A percentile compares a stretch with the other conserved stretches of the same genome.
These are phyloP conservation scores for Sclerotinia minor DNA, from an alignment of 2,329 filamentous ascomycete species.

Conservation along the genomic window DNA sequence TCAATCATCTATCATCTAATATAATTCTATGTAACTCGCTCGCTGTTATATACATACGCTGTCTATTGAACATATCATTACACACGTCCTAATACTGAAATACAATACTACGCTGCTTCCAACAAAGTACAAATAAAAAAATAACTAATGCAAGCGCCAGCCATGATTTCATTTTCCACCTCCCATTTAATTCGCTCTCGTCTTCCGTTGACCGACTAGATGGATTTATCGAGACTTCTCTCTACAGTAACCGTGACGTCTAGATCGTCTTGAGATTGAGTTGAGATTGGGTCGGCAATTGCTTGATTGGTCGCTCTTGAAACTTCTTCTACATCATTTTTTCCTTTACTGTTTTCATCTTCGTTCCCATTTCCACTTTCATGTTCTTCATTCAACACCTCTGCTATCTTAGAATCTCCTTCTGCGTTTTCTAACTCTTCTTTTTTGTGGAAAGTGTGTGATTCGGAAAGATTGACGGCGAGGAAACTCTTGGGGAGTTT, in stretches of 20 bases:
- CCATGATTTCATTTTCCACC: not conserved
- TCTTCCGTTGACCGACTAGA: constrained; percentile 2
- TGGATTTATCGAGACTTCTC: not conserved
- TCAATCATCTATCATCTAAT: not conserved
- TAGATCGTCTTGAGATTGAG: not conserved
- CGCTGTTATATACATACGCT: constrained; percentile 1
- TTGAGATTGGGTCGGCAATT: not conserved
- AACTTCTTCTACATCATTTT: not conserved
- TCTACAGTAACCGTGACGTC: not conserved
- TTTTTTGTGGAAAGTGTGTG: constrained; percentile 42
- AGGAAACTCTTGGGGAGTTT: constrained; percentile 43
- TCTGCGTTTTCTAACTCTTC: constrained; percentile 29
- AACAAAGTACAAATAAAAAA: too few relatives aligned
- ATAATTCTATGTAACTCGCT: not conserved
- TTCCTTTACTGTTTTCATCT: not conserved
- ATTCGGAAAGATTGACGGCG: constrained; percentile 43
- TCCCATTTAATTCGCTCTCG: not conserved
- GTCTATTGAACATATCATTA: not conserved
- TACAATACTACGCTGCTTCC: too few relatives aligned
- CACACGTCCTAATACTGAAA: not conserved
- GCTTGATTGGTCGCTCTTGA: not conserved
- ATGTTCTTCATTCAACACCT: not conserved
- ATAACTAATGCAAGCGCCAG: not conserved
- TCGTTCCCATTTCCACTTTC: not conserved
- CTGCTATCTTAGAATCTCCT: constrained; percentile 1